Evolutionary conservation across 164 flowering plant genomes (phyloP).

Genomic region (Amborella trichopoda): DNA sequence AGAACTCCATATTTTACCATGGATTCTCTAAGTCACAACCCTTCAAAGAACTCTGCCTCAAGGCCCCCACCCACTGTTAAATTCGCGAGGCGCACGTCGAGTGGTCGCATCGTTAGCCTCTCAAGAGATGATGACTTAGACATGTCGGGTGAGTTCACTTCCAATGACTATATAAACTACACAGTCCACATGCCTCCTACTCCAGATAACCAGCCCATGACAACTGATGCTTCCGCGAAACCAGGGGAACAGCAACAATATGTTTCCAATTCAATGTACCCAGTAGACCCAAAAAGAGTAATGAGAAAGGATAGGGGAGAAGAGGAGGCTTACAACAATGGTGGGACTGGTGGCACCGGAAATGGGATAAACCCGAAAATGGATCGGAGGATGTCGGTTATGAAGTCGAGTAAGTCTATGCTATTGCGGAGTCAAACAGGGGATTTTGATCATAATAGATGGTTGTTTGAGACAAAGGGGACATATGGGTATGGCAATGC

Average conservation of each 20-base stretch:
- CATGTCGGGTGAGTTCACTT: conserved; percentile 23
- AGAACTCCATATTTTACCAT: no score
- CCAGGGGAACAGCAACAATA: background rate
- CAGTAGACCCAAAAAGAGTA: background rate
- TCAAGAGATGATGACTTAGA: conserved; percentile 73
- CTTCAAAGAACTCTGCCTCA: conserved; percentile 10
- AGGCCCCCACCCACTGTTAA: conserved; percentile 53
- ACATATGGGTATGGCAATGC: conserved; percentile 89
- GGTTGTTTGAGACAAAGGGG: conserved; percentile 74
- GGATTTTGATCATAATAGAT: conserved; percentile 71
- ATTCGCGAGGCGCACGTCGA: conserved; percentile 57
- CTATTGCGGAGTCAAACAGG: conserved; percentile 66
- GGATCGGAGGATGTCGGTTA: conserved; percentile 40
- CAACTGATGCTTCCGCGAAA: background rate
- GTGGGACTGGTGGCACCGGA: background rate
- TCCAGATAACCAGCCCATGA: conserved; percentile 79
- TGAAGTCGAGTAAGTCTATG: conserved; percentile 54
- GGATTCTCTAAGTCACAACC: background rate
- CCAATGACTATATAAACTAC: conserved; percentile 54
- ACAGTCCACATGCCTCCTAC: conserved; percentile 92
- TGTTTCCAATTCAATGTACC: background rate
- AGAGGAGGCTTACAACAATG: background rate
- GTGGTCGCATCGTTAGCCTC: conserved; percentile 67
- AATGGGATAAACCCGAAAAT: conserved; percentile 28
- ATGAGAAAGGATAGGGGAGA: background rate